Conservation (phyloP, 2,329 filamentous ascomycete genomes). For the Apiospora malaysiana region DNA sequence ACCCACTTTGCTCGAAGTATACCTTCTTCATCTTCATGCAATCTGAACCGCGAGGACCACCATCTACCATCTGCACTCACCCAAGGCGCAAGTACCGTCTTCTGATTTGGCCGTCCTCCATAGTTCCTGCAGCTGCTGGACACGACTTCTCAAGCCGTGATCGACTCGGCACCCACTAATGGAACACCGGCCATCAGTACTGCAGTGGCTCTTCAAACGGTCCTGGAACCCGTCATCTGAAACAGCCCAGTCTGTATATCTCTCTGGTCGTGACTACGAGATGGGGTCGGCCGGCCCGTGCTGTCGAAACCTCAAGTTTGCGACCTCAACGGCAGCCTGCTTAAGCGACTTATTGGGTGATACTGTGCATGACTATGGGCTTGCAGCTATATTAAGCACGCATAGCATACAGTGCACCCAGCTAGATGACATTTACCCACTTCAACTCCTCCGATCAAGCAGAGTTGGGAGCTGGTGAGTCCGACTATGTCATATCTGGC, state of each 20-base stretch:
- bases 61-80: neutral
- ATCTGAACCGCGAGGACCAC: neutral
- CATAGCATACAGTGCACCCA: neutral
- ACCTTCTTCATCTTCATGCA: neutral
- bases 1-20: slow-evolving; percentile 7
- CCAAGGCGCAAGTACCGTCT: neutral
- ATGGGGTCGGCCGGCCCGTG: neutral
- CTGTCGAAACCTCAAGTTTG: slow-evolving; percentile 15
- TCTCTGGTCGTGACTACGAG: neutral
- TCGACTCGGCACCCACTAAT: slow-evolving; percentile 12
- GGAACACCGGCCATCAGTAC: slow-evolving; percentile 23
- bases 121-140: slow-evolving; percentile 24
- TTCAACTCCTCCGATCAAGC: neutral
- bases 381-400: slow-evolving; percentile 13
- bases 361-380: slow-evolving; percentile 1
- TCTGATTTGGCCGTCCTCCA: neutral
- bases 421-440: neutral
- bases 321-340: slow-evolving; percentile 16
- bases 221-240: slow-evolving; percentile 31
- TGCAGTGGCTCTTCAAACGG: slow-evolving; percentile 30
- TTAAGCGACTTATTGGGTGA: slow-evolving; percentile 18
- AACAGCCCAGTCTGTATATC: slow-evolving; percentile 27
- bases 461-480: slow-evolving; percentile 19
- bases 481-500: slow-evolving; percentile 27
- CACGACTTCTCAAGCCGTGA: slow-evolving; percentile 23